These are phyloP conservation scores for Tetracentron sinense DNA, from an alignment of 164 flowering plant genomes.

Conservation along the genomic window DNA sequence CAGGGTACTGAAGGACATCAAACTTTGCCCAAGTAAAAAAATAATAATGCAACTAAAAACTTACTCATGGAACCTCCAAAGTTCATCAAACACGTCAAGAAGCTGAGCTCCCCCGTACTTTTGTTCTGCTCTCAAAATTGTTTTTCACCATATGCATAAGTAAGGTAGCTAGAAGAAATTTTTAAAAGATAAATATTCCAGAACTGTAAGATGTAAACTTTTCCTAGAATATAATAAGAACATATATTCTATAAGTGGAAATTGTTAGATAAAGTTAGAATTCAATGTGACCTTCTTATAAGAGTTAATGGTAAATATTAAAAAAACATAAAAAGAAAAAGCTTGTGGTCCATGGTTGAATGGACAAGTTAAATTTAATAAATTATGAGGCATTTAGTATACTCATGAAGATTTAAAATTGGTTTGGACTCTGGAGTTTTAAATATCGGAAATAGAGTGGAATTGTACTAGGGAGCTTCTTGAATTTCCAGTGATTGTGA, in stretches of 20 bases:
- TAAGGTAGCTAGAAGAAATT: not conserved
- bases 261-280: not conserved
- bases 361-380: too few relatives aligned
- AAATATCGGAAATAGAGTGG: too few relatives aligned
- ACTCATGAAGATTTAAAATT: too few relatives aligned
- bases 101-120: constrained; percentile 96
- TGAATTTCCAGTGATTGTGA: not conserved
- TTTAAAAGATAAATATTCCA: not conserved
- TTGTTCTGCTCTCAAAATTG: constrained; percentile 53
- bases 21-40: not conserved
- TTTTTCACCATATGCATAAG: not conserved
- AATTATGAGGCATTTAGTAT: too few relatives aligned
- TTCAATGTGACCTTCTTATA: not conserved
- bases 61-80: constrained; percentile 79
- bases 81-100: constrained; percentile 86
- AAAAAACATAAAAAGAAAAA: too few relatives aligned
- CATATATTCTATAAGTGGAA: not conserved
- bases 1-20: not conserved
- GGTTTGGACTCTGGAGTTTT: too few relatives aligned
- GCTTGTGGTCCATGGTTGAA: not conserved
- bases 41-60: constrained; percentile 20
- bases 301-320: not conserved
- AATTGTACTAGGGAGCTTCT: too few relatives aligned
- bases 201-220: not conserved
- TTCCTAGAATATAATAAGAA: too few relatives aligned